Conservation (phyloP, 352 stramenopile genomes). For the Globisporangium carolinianum region DNA sequence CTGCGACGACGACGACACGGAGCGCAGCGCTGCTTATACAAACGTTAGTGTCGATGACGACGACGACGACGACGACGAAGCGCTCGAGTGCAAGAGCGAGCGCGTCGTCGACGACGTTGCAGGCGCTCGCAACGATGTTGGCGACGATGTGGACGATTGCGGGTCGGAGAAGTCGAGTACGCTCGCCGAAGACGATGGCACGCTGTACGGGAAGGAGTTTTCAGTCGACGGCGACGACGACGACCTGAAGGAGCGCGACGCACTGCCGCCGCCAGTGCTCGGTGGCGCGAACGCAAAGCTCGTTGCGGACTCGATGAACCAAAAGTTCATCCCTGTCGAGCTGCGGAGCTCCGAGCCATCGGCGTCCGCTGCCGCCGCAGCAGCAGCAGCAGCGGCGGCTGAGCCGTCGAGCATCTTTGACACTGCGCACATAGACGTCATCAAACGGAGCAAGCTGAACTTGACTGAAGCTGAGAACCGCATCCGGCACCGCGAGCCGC, state of each 20-base stretch:
- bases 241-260: slow-evolving; percentile 38
- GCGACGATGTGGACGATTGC: background rate
- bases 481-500: slow-evolving; percentile 75
- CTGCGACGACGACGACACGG: slow-evolving; percentile 6
- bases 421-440: slow-evolving; percentile 73
- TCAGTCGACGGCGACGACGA: slow-evolving; percentile 26
- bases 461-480: slow-evolving; percentile 74
- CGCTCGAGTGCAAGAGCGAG: slow-evolving; percentile 22
- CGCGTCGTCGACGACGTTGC: slow-evolving; percentile 48
- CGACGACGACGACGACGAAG: slow-evolving; percentile 34
- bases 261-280: slow-evolving; percentile 48
- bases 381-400: background rate
- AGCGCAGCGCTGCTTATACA: background rate
- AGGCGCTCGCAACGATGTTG: slow-evolving; percentile 28
- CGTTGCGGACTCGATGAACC: slow-evolving; percentile 76
- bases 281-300: slow-evolving; percentile 66
- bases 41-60: slow-evolving; percentile 13
- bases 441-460: slow-evolving; percentile 78
- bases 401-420: slow-evolving; percentile 51
- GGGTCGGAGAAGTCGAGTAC: slow-evolving; percentile 54
- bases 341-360: slow-evolving; percentile 23
- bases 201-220: slow-evolving; percentile 80
- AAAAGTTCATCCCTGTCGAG: slow-evolving; percentile 70
- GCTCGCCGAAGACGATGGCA: slow-evolving; percentile 74
- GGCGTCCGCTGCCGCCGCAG: background rate